A percentile compares a stretch with the other conserved stretches of the same genome.
These are phyloP conservation scores for Henckelia pumila DNA, from an alignment of 257 asterid species.

Conservation along the genomic window DNA sequence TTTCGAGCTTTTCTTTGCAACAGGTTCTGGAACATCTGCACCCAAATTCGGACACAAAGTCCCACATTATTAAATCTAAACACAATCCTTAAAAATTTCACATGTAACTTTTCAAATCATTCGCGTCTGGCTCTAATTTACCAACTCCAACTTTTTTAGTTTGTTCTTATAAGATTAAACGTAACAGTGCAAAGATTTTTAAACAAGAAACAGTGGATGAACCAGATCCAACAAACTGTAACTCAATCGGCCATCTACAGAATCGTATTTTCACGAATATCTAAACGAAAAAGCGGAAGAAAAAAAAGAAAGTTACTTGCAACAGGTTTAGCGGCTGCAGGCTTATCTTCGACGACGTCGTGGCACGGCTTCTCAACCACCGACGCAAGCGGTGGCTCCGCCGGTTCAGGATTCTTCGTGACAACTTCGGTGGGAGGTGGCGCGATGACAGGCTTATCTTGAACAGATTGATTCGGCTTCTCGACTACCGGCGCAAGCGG, in stretches of 20 bases:
- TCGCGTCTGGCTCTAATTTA: background rate
- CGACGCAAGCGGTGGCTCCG: conserved; percentile 35
- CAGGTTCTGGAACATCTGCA: conserved; percentile 47
- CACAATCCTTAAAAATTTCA: background rate
- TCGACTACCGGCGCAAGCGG: conserved; percentile 37
- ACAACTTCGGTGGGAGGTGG: conserved; percentile 26
- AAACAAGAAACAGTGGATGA: background rate
- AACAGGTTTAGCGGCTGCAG: background rate
- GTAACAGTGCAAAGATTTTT: background rate
- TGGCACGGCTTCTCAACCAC: conserved; percentile 12
- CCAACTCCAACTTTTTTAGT: background rate
- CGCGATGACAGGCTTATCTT: conserved; percentile 42
- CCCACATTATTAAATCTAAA: background rate
- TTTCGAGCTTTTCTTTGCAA: conserved; percentile 42
- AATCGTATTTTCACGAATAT: background rate
- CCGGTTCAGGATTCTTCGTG: conserved; percentile 19
- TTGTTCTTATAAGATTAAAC: too few species aligned
- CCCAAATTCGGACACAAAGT: background rate
- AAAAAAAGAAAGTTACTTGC: background rate
- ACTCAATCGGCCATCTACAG: background rate
- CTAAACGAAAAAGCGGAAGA: too few species aligned
- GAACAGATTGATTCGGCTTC: conserved; percentile 31
- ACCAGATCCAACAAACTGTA: background rate
- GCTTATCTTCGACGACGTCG: background rate
- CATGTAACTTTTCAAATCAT: background rate